Evolutionary conservation across 306 rosid genomes (phyloP), one percentile per base, ranked within the genome.

Genomic region (Citrullus mucosospermus): DNA sequence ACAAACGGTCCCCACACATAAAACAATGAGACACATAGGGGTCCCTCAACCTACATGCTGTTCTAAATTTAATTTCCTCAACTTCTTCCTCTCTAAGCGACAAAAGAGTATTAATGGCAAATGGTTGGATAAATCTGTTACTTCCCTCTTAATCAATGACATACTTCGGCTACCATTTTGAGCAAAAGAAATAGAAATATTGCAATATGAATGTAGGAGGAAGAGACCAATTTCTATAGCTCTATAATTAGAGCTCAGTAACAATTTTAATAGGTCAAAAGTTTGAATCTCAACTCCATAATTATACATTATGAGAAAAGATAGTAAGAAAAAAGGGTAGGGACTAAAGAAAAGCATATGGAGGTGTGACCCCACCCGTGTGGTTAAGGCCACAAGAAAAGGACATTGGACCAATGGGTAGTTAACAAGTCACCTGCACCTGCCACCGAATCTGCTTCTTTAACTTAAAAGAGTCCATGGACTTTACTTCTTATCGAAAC

Each of bases 391-490:
- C 59, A 72, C 46, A 69, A 69, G 76, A 28, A 71, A 71, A 71
- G 28, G 43, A 50, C 43, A 73, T 8, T 73, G 25, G 8, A 2
- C 77, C 46, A 72, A 72, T 50, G 60, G 77, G 77, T 50, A 72
- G 60, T 48, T 73, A 55, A 73, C 77, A 73, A 48, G 61, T 73
- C 77, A 73, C 60, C 77, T 6, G 61, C 60, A 16, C 60, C 77
- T 73, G 77, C 59, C 61, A 73, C 22, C 77, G 77, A 73, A 73
- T 73, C 60, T 38, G 44, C 76, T 71, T 71, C 76, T 71, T 71
- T 71, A 46, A 46, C 76, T 46, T 2, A 73, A 72, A 50, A 73
- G 56, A 73, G 44, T 12, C 13, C 57, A 71, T 28, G 60, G 28
- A 51, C 77, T 73, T 50, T 73, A 73, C 60, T 73, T 48, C 59